A percentile compares a stretch with the other conserved stretches of the same genome.
phyloP scores from a whole-genome alignment of 75 land plant genomes.

The Adiantum capillusveneris region DNA sequence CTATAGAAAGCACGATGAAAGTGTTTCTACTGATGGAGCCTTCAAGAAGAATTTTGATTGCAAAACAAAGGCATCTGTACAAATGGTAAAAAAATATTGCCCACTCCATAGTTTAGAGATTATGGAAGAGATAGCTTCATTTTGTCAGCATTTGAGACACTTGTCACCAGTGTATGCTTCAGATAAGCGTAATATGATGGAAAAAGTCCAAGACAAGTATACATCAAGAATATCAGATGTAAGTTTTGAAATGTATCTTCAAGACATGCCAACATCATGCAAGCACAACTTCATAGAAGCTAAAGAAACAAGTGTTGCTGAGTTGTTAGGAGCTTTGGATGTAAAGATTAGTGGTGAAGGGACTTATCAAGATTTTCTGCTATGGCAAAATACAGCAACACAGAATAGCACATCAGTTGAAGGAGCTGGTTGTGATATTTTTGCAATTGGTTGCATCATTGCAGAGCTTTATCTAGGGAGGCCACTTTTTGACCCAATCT shows the following conservation, averaged over 20 bases:
- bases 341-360: slow-evolving; percentile 9
- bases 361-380: slow-evolving; percentile 52
- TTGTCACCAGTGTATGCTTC: slow-evolving; percentile 52
- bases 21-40: too few relatives aligned
- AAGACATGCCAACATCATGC: too few relatives aligned
- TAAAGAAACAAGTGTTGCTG: background rate
- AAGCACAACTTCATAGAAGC: background rate
- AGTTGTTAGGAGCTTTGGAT: background rate
- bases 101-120: too few relatives aligned
- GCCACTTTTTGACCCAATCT: slow-evolving; percentile 71
- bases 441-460: slow-evolving; percentile 69
- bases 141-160: slow-evolving; percentile 44
- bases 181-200: background rate
- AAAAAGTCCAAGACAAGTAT: background rate
- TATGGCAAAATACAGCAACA: slow-evolving; percentile 48
- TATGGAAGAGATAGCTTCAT: slow-evolving; percentile 14
- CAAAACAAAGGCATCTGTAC: too few relatives aligned
- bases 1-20: too few relatives aligned
- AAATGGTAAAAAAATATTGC: too few relatives aligned
- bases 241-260: too few relatives aligned
- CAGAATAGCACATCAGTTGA: slow-evolving; percentile 15
- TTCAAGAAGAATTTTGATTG: too few relatives aligned
- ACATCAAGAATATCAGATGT: too few relatives aligned
- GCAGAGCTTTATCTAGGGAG: slow-evolving; percentile 66
- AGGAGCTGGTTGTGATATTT: slow-evolving; percentile 49